Conservation (phyloP, 2,329 filamentous ascomycete species). For the Aquanectria penicillioides region DNA sequence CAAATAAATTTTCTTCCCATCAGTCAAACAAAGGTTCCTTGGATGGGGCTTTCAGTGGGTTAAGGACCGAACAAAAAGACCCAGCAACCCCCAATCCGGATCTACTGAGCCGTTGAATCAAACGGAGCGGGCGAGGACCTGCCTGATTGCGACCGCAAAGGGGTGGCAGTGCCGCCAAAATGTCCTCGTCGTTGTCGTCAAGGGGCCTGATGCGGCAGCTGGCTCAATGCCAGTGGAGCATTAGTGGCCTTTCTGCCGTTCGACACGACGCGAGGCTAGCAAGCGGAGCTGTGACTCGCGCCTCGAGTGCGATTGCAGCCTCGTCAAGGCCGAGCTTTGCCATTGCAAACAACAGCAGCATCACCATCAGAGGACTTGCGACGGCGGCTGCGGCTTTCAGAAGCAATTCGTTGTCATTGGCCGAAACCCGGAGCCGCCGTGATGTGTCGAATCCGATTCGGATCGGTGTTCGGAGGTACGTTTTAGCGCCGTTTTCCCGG, state of each 20-base stretch:
- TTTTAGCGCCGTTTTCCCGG: conserved; percentile 22
- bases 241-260: conserved; percentile 32
- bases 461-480: conserved; percentile 42
- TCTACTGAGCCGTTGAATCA: conserved; percentile 1
- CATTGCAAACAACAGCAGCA: not conserved
- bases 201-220: conserved; percentile 43
- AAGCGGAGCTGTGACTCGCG: conserved; percentile 7
- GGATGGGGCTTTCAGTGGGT: conserved; percentile 31
- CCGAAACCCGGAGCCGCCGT: conserved; percentile 1
- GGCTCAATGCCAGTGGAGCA: conserved; percentile 38
- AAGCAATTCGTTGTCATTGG: conserved; percentile 5
- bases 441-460: conserved; percentile 26
- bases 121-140: conserved; percentile 27
- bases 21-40: conserved; percentile 40
- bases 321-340: conserved; percentile 1
- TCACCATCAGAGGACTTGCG: conserved; percentile 16
- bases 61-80: conserved; percentile 28
- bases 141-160: conserved; percentile 39
- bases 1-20: conserved; percentile 34
- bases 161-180: conserved; percentile 33
- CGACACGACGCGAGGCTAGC: conserved; percentile 24
- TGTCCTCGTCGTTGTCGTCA: conserved; percentile 34
- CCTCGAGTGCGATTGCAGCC: no score
- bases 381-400: conserved; percentile 25
- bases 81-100: conserved; percentile 14